Percentiles rank a stretch among this genome's conserved stretches.
These are phyloP conservation scores for Persicaria maculosa DNA, from an alignment of 148 eudicot genomes.

Conservation along the genomic window DNA sequence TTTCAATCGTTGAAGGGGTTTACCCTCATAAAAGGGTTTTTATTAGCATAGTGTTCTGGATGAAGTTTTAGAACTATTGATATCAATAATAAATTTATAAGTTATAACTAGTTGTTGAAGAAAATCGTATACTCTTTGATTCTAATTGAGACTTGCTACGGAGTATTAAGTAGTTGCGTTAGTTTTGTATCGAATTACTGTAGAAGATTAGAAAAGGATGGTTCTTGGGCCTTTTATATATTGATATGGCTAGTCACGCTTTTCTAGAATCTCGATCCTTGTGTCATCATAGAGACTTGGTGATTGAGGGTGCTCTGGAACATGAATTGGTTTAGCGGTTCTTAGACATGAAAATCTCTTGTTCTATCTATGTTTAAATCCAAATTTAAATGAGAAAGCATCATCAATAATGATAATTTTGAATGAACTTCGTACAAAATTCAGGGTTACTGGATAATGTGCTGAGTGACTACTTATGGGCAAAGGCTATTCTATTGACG, in stretches of 20 bases:
- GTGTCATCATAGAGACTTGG: not conserved
- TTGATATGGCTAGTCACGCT: too few relatives aligned
- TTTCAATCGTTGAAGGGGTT: not conserved
- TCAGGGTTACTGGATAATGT: conserved; percentile 89
- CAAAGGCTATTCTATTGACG: conserved; percentile 90
- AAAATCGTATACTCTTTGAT: not conserved
- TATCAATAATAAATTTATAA: not conserved
- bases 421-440: not conserved
- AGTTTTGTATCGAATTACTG: not conserved
- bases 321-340: not conserved
- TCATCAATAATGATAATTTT: not conserved
- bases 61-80: not conserved
- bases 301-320: not conserved
- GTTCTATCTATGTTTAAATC: not conserved
- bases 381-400: not conserved
- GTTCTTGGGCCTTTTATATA: too few relatives aligned
- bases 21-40: not conserved
- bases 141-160: not conserved
- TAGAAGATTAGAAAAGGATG: too few relatives aligned
- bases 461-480: conserved; percentile 95
- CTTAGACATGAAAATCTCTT: too few relatives aligned
- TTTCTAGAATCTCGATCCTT: not conserved
- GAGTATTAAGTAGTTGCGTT: not conserved
- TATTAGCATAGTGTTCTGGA: not conserved
- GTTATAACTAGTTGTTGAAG: not conserved